phyloP scores from a whole-genome alignment of 2,329 filamentous ascomycete genomes.

The Cadophora gregata region DNA sequence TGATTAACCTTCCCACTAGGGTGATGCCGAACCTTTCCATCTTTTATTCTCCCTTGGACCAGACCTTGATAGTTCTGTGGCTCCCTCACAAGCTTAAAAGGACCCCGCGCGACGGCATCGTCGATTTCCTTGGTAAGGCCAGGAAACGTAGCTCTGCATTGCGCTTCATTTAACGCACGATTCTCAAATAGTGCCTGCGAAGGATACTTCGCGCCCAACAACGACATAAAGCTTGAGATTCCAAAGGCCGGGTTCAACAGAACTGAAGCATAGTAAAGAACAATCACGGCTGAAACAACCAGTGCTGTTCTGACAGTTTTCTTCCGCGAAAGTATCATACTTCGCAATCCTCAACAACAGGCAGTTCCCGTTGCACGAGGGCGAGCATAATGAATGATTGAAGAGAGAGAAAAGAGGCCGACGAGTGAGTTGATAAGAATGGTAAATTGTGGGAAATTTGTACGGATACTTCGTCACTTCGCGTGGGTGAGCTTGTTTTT shows the following conservation, averaged over 20 bases:
- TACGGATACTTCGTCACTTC: not conserved
- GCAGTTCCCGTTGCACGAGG: not conserved
- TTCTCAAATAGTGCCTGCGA: slow-evolving; percentile 22
- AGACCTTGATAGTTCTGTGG: slow-evolving; percentile 48
- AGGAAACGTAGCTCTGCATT: slow-evolving; percentile 54
- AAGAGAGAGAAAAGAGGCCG: not conserved
- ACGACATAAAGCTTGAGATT: not conserved
- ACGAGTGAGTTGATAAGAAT: not conserved
- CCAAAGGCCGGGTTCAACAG: not conserved
- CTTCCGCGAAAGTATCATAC: not conserved
- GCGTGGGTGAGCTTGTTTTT: slow-evolving; percentile 1
- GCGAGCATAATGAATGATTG: not conserved
- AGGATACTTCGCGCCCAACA: not conserved
- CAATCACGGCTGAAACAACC: not conserved
- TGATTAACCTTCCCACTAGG: not conserved
- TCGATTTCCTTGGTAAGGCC: slow-evolving; percentile 55
- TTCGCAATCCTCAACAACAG: not conserved
- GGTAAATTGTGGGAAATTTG: slow-evolving; percentile 1
- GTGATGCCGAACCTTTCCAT: slow-evolving; percentile 47
- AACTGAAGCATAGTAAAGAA: slow-evolving; percentile 3
- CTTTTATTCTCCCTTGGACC: slow-evolving; percentile 50
- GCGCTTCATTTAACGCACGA: slow-evolving; percentile 47
- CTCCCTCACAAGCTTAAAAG: slow-evolving; percentile 49
- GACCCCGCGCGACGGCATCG: slow-evolving; percentile 50
- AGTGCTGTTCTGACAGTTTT: not conserved